Percentiles rank a stretch among this genome's conserved stretches.
phyloP scores from a whole-genome alignment of 257 asterid species.

The Mentha longifolia region DNA sequence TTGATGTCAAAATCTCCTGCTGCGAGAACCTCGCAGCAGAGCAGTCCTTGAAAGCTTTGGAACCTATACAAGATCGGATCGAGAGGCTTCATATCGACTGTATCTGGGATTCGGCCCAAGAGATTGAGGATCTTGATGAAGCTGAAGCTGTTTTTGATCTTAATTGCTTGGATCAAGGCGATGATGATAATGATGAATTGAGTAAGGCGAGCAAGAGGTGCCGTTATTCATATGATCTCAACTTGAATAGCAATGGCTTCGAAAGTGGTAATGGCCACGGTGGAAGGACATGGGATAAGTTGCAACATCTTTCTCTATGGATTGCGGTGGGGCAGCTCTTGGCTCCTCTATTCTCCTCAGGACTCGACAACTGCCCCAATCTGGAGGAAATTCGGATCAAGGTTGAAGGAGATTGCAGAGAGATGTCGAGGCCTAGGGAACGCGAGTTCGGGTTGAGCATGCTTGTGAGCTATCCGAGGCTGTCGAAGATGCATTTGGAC shows the following conservation, averaged over 20 bases:
- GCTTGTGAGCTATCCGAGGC: slow-evolving; percentile 55
- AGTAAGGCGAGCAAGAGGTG: slow-evolving; percentile 47
- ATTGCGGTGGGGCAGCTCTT: slow-evolving; percentile 76
- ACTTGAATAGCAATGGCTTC: slow-evolving; percentile 36
- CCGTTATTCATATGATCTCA: slow-evolving; percentile 53
- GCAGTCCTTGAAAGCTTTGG: slow-evolving; percentile 67
- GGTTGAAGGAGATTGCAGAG: slow-evolving; percentile 92
- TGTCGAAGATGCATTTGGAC: slow-evolving; percentile 76
- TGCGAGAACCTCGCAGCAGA: slow-evolving; percentile 77
- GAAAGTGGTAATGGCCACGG: slow-evolving; percentile 39
- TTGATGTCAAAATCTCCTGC: slow-evolving; percentile 80
- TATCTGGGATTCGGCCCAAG: slow-evolving; percentile 60
- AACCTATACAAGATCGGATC: slow-evolving; percentile 75
- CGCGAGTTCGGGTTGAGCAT: slow-evolving; percentile 66
- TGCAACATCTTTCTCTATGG: slow-evolving; percentile 76
- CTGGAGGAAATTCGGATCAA: slow-evolving; percentile 81
- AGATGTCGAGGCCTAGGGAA: slow-evolving; percentile 51
- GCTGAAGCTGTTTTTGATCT: slow-evolving; percentile 43
- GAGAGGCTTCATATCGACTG: slow-evolving; percentile 85
- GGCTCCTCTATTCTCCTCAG: slow-evolving; percentile 60
- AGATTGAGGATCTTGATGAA: slow-evolving; percentile 36
- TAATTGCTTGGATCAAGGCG: slow-evolving; percentile 44
- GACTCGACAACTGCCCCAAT: slow-evolving; percentile 79
- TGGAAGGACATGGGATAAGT: slow-evolving; percentile 63
- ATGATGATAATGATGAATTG: slow-evolving; percentile 35